Conservation (phyloP, 2,329 filamentous ascomycete genomes). For the Fusarium chaquense region DNA sequence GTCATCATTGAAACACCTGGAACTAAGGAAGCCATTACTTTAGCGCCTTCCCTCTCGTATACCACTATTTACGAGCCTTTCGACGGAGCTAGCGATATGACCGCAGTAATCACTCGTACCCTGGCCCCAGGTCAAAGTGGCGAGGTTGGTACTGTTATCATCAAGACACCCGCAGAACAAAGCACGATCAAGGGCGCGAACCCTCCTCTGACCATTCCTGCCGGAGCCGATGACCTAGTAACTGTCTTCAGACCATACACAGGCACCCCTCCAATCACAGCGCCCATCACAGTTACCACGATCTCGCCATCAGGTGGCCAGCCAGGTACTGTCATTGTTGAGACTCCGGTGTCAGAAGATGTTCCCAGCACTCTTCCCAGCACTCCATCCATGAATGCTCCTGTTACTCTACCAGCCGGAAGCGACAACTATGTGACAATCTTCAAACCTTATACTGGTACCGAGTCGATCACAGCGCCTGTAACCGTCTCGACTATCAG, state of each 20-base stretch:
- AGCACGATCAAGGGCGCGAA: slow-evolving; percentile 13
- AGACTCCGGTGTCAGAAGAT: slow-evolving; percentile 1
- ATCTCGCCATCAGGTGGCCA: not conserved
- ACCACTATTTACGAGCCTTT: slow-evolving; percentile 26
- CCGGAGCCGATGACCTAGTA: not conserved
- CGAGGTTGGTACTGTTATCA: slow-evolving; percentile 28
- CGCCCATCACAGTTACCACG: not conserved
- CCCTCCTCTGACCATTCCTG: slow-evolving; percentile 22
- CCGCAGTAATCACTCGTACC: slow-evolving; percentile 7
- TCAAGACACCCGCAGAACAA: slow-evolving; percentile 21
- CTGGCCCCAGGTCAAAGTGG: slow-evolving; percentile 11
- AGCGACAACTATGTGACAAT: slow-evolving; percentile 27
- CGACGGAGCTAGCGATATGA: slow-evolving; percentile 18
- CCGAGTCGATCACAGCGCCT: slow-evolving; percentile 19
- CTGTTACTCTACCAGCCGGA: slow-evolving; percentile 4
- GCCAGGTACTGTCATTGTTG: slow-evolving; percentile 31
- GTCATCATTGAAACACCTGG: slow-evolving; percentile 27
- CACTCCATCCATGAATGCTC: not conserved
- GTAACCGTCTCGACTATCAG: slow-evolving; percentile 28
- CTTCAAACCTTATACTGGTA: slow-evolving; percentile 30
- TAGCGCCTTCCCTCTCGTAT: not conserved
- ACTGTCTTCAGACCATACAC: slow-evolving; percentile 25
- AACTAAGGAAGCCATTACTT: not conserved
- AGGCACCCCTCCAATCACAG: slow-evolving; percentile 6
- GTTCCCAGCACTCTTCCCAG: not conserved